Evolutionary conservation across 164 flowering plant species (phyloP).

Genomic region (Saururus chinensis): DNA sequence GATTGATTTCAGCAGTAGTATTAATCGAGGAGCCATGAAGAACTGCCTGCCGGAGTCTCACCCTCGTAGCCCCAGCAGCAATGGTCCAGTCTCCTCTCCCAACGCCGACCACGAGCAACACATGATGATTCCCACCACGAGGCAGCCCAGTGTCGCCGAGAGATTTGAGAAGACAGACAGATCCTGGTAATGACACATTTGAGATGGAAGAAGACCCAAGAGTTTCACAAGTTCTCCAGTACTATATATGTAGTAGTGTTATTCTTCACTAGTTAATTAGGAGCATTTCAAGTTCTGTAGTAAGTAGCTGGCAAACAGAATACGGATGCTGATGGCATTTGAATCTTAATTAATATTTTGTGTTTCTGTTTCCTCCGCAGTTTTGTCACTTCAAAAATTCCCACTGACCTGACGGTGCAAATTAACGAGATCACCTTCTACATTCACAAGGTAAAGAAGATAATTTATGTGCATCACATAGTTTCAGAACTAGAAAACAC

Average conservation of each 20-base stretch:
- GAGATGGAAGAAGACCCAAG: not conserved
- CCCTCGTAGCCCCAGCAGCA: conserved; percentile 7
- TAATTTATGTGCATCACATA: not conserved
- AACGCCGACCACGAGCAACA: conserved; percentile 20
- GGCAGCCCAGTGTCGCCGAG: conserved; percentile 15
- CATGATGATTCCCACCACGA: conserved; percentile 25
- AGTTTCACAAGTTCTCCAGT: not conserved
- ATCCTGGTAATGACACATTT: conserved; percentile 41
- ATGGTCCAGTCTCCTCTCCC: conserved; percentile 11
- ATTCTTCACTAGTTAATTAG: not conserved
- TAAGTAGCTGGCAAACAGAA: not conserved
- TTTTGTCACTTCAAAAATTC: conserved; percentile 49
- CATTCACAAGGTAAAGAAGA: conserved; percentile 58
- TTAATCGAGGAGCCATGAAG: conserved; percentile 13
- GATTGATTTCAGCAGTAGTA: not conserved
- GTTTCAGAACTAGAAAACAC: not conserved
- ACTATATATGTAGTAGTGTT: too few species aligned
- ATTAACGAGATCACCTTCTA: conserved; percentile 48
- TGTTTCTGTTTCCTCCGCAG: conserved; percentile 22
- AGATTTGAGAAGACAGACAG: conserved; percentile 42
- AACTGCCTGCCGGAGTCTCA: conserved; percentile 11
- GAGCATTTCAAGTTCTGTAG: not conserved
- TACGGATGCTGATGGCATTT: not conserved
- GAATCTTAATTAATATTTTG: too few species aligned
- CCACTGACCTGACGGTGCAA: conserved; percentile 56